phyloP scores from a whole-genome alignment of 1,284 basidiomycete genomes.

The Chiua sp. region DNA sequence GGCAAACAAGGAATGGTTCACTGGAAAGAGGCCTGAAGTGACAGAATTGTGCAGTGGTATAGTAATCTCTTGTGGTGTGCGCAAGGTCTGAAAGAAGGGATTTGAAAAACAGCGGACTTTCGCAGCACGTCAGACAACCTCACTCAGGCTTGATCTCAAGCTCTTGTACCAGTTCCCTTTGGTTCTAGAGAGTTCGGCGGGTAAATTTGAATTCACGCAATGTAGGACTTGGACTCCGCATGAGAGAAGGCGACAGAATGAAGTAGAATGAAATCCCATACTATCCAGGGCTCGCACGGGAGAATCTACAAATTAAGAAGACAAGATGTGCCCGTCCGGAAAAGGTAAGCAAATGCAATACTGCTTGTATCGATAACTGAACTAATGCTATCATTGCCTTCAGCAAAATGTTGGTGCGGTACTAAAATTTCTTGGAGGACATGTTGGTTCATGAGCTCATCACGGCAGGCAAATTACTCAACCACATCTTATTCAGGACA shows the following conservation, averaged over 20 bases:
- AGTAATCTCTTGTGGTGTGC: constrained; percentile 79
- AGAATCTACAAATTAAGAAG: constrained; percentile 17
- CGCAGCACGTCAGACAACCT: constrained; percentile 70
- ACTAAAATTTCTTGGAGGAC: constrained; percentile 67
- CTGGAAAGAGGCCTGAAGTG: no score
- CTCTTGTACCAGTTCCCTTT: no score
- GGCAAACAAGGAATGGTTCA: no score
- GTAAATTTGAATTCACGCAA: constrained; percentile 2
- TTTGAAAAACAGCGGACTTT: constrained; percentile 65
- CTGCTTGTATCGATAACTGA: constrained; percentile 14
- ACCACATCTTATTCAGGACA: not conserved
- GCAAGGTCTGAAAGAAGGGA: constrained; percentile 83
- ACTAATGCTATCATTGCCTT: not conserved
- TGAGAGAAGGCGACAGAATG: constrained; percentile 45
- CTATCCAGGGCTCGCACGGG: constrained; percentile 17
- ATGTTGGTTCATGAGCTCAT: not conserved
- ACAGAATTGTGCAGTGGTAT: constrained; percentile 50
- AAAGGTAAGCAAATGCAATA: constrained; percentile 39
- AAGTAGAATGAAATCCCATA: constrained; percentile 21
- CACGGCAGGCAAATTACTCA: no score
- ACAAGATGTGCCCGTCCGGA: constrained; percentile 41
- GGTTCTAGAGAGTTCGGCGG: no score
- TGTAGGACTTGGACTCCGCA: constrained; percentile 60
- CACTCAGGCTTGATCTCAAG: no score
- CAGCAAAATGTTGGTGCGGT: constrained; percentile 58